Evolutionary conservation across 306 rosid species (phyloP), one percentile per base, ranked within the genome.

Genomic region (Sophora flavescens): DNA sequence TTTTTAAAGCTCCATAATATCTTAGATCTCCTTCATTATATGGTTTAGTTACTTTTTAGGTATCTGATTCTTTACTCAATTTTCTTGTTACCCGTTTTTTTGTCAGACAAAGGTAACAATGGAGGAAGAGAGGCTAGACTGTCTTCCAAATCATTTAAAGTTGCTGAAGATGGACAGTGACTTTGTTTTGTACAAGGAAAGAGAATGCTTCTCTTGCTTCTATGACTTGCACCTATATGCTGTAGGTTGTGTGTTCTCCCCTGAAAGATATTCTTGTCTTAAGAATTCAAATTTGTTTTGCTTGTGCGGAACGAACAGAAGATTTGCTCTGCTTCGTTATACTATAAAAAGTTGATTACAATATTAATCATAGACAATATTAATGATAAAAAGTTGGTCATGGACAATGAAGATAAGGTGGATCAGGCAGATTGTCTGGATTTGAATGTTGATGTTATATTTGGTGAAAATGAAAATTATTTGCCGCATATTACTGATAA

Each of bases 181-280:
- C 74, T 86, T 84, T 39, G 98, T 91, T 80, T 66, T 83, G 77
- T 59, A 79, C 60, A 81, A 77, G 39, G 98, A 94, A 77, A 91
- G 96, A 88, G 98, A 94, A 74, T 94, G 98, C 52, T 90, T 77
- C 80, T 81, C 88, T 70, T 94, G 98, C 88, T 91, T 86, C 84
- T 94, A 91, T 66, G 98, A 94, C 85, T 85, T 94, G 72, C 90
- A 94, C 79, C 79, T 91, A 70, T 91, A 96, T 72, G 96, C 94
- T 17, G 81, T 83, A 12, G 80, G 93, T 64, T 91, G 98, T 81
- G 77, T 85, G 75, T 94, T 97, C 83, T 91, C 98, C 47, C 97
- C 89, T 12, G 85, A 86, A 53, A 82, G 73, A 72, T 94, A 78
- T 80, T 90, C 98, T 76, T 94, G 98, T 76, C 93, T 94, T 63